Conservation (phyloP, 345 rosid species). For the Brassica carinata region DNA sequence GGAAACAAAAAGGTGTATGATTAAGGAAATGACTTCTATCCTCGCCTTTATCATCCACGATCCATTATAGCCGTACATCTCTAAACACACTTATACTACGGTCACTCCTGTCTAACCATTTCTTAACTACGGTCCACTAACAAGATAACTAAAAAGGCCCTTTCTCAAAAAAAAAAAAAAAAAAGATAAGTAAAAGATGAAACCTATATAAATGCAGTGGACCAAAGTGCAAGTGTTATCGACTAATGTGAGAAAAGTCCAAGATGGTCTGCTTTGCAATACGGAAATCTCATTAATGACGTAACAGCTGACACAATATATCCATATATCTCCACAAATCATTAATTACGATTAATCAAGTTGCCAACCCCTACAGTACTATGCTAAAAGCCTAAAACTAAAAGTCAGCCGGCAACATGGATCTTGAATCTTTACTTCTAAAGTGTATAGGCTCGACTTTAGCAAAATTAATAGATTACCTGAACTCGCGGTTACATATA, state of each 20-base stretch:
- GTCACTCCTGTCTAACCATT: background rate
- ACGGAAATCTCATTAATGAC: conserved; percentile 27
- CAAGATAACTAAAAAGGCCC: background rate
- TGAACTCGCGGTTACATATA: conserved; percentile 1
- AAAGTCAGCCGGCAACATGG: conserved; percentile 9
- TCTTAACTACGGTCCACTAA: conserved; percentile 16
- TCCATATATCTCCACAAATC: background rate
- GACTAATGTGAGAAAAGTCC: conserved; percentile 22
- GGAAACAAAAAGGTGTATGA: conserved; percentile 13
- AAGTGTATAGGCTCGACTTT: background rate
- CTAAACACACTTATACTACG: background rate
- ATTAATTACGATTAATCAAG: background rate
- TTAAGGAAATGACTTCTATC: background rate
- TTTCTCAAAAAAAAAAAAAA: too few relatives aligned
- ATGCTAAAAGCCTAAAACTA: background rate
- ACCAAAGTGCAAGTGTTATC: conserved; percentile 24
- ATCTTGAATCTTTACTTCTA: background rate
- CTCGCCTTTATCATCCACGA: background rate
- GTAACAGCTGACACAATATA: conserved; percentile 23
- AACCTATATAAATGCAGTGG: conserved; percentile 1
- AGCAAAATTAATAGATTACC: background rate
- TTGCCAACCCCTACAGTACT: background rate
- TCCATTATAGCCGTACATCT: background rate
- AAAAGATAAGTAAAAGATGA: background rate
- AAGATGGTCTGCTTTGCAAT: conserved; percentile 39